These are phyloP conservation scores for Pseudonectria buxi DNA, from an alignment of 2,329 filamentous ascomycete genomes.

Conservation along the genomic window DNA sequence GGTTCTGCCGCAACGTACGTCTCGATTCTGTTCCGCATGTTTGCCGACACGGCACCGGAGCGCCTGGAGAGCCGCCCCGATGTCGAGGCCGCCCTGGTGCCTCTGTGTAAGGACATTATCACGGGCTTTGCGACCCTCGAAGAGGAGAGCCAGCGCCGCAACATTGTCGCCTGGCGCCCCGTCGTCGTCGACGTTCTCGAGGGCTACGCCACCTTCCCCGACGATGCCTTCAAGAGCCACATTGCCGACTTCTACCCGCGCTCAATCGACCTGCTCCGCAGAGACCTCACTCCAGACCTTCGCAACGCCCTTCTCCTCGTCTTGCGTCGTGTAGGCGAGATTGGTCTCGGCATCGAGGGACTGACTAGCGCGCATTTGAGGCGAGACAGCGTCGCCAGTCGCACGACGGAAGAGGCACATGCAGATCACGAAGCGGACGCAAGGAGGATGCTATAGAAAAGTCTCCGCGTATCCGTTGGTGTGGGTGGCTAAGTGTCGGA, in stretches of 20 bases:
- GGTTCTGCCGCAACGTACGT: constrained; percentile 93
- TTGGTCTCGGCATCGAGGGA: constrained; percentile 51
- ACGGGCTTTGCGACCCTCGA: constrained; percentile 78
- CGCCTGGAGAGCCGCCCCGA: constrained; percentile 71
- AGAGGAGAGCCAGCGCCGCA: constrained; percentile 93
- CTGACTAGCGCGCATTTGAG: constrained; percentile 33
- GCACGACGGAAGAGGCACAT: constrained; percentile 21
- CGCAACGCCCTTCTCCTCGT: constrained; percentile 71
- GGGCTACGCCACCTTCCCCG: constrained; percentile 79
- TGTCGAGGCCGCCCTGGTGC: constrained; percentile 86
- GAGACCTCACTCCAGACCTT: constrained; percentile 75
- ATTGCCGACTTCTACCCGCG: constrained; percentile 81
- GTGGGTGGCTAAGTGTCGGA: background rate
- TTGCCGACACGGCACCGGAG: constrained; percentile 80
- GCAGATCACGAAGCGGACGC: constrained; percentile 27
- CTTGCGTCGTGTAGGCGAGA: constrained; percentile 76
- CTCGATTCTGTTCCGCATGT: constrained; percentile 94
- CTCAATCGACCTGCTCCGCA: constrained; percentile 71
- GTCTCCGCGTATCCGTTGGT: constrained; percentile 5
- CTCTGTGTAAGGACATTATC: constrained; percentile 92
- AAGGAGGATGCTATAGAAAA: constrained; percentile 28
- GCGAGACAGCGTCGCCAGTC: constrained; percentile 36
- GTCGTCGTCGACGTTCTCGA: constrained; percentile 96
- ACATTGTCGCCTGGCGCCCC: constrained; percentile 93
- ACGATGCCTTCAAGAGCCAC: constrained; percentile 71